phyloP scores from a whole-genome alignment of 2,329 filamentous ascomycete species.

The Talaromyces sp. region DNA sequence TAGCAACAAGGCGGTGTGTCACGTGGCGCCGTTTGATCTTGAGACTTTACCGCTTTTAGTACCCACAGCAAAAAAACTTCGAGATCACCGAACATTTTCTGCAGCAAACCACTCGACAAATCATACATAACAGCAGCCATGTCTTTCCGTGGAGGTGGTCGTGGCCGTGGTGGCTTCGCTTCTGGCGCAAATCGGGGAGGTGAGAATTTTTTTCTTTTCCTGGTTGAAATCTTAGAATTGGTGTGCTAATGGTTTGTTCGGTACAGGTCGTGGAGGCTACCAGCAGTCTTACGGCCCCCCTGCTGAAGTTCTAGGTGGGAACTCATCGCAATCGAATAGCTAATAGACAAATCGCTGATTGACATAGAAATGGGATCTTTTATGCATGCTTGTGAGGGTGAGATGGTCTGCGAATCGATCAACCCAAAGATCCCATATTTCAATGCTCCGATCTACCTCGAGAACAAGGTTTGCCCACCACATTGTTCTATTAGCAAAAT shows the following conservation, averaged over 20 bases:
- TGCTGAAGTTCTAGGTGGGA: constrained; percentile 55
- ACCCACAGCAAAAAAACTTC: constrained; percentile 39
- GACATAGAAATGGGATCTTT: constrained; percentile 82
- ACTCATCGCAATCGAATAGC: neutral
- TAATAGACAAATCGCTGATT: constrained; percentile 28
- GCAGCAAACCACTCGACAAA: constrained; percentile 22
- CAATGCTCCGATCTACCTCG: constrained; percentile 97
- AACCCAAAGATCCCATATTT: constrained; percentile 98
- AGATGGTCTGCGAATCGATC: constrained; percentile 94
- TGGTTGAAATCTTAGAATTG: neutral
- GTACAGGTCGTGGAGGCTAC: constrained; percentile 59
- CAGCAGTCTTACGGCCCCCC: constrained; percentile 62
- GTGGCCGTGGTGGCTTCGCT: constrained; percentile 50
- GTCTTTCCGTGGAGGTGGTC: constrained; percentile 61
- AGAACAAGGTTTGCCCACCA: constrained; percentile 75
- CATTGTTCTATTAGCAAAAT: neutral
- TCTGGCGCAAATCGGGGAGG: constrained; percentile 54
- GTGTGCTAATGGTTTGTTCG: constrained; percentile 12
- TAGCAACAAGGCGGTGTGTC: constrained; percentile 33
- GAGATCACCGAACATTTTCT: constrained; percentile 26
- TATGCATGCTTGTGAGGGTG: constrained; percentile 91
- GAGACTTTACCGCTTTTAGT: constrained; percentile 44
- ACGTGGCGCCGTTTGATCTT: constrained; percentile 27
- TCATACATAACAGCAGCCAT: constrained; percentile 39
- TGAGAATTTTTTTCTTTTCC: constrained; percentile 19